Percentiles rank a stretch among this genome's conserved stretches.
These are phyloP conservation scores for Adansonia digitata DNA, from an alignment of 345 rosid species.

Conservation along the genomic window DNA sequence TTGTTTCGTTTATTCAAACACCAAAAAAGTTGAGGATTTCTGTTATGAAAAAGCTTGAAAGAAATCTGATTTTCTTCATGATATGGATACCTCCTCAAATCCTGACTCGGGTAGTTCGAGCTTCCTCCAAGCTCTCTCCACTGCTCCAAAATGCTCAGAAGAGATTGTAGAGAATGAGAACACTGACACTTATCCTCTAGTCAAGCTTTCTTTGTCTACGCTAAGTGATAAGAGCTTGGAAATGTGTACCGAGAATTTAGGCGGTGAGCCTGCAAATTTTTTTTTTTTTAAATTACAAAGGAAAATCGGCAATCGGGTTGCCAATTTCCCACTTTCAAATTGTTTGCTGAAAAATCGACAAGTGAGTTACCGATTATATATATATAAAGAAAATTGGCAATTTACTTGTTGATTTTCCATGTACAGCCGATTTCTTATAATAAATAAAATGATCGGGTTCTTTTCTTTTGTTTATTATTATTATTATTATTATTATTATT, in stretches of 20 bases:
- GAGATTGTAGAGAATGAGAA: conserved; percentile 18
- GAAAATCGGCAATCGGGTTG: no score
- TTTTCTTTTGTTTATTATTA: neutral
- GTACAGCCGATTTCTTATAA: no score
- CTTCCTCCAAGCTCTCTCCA: conserved; percentile 41
- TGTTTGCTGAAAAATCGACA: no score
- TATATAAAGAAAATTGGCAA: no score
- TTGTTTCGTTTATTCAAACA: conserved; percentile 23
- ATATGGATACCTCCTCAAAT: conserved; percentile 8
- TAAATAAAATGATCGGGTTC: neutral
- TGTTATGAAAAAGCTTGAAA: conserved; percentile 13
- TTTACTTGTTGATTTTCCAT: no score
- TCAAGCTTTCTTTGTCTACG: conserved; percentile 36
- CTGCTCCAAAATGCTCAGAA: conserved; percentile 15
- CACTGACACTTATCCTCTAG: conserved; percentile 39
- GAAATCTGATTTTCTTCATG: neutral
- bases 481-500: no score
- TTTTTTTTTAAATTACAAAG: no score
- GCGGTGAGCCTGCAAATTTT: no score
- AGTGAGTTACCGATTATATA: no score
- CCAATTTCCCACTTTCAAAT: no score
- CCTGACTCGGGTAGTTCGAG: conserved; percentile 42
- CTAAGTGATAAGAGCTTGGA: conserved; percentile 72
- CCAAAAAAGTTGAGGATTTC: conserved; percentile 15
- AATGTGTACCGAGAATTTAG: conserved; percentile 79